Percentiles rank a stretch among this genome's conserved stretches.
Evolutionary conservation across 495 filamentous ascomycete genomes (phyloP).

Genomic region (Massariosphaeria phaeospora): DNA sequence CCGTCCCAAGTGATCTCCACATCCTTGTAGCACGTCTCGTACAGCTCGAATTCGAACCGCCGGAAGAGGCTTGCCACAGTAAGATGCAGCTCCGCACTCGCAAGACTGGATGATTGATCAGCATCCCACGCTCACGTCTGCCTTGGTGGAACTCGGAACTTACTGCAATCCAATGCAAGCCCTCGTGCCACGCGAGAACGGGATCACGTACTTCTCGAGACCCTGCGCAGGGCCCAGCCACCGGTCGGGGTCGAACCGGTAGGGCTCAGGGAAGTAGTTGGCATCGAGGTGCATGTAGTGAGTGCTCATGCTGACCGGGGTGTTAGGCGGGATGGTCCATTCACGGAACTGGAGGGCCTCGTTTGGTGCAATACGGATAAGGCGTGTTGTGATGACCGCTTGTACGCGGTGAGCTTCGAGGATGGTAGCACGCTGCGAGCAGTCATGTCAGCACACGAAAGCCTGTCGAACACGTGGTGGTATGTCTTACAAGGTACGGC

Average conservation of each 20-base stretch:
- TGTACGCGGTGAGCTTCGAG: slow-evolving; percentile 47
- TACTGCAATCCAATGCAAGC: slow-evolving; percentile 45
- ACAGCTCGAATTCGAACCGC: slow-evolving; percentile 11
- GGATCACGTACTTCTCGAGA: slow-evolving; percentile 42
- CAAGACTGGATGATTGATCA: too few relatives aligned
- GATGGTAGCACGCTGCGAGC: slow-evolving; percentile 44
- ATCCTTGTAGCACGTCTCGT: slow-evolving; percentile 4
- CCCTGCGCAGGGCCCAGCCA: slow-evolving; percentile 44
- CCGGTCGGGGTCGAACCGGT: slow-evolving; percentile 44
- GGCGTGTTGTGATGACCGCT: slow-evolving; percentile 41
- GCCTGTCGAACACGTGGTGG: too few relatives aligned
- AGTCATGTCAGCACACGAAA: too few relatives aligned
- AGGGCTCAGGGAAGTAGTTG: slow-evolving; percentile 42
- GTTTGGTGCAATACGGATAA: slow-evolving; percentile 43
- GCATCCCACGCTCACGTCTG: too few relatives aligned
- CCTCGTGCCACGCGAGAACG: slow-evolving; percentile 46
- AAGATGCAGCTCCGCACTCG: slow-evolving; percentile 3
- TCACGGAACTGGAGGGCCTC: slow-evolving; percentile 21
- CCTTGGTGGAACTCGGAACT: too few relatives aligned
- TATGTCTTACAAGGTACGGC: too few relatives aligned
- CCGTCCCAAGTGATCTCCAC: not conserved
- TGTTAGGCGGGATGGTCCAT: slow-evolving; percentile 14
- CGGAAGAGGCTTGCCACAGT: slow-evolving; percentile 1
- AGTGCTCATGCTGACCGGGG: slow-evolving; percentile 2
- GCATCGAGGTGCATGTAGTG: slow-evolving; percentile 42